Evolutionary conservation across 345 rosid genomes (phyloP).

Genomic region (Aquilaria malaccensis): DNA sequence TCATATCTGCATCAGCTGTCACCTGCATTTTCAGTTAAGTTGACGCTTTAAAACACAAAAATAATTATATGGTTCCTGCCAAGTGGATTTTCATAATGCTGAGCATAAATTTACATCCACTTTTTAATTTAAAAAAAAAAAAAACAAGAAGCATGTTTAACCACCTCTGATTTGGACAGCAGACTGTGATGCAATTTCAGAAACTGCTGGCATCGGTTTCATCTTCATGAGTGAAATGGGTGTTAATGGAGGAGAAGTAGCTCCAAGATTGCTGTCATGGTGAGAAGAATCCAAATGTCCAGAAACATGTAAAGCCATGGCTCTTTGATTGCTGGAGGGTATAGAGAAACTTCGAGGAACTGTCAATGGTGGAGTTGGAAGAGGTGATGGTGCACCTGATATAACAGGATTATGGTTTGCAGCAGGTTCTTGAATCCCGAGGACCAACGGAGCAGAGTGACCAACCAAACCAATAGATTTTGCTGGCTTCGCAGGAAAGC

Average conservation of each 20-base stretch:
- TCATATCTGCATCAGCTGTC: too few relatives aligned
- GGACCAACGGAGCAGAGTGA: conserved; percentile 80
- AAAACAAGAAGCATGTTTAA: background rate
- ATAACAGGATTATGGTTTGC: conserved; percentile 28
- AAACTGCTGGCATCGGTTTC: conserved; percentile 23
- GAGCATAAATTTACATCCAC: too few relatives aligned
- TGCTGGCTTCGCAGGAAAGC: conserved; percentile 35
- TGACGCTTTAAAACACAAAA: too few relatives aligned
- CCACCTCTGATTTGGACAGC: conserved; percentile 72
- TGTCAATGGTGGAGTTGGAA: conserved; percentile 67
- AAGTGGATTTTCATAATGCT: too few relatives aligned
- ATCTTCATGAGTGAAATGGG: conserved; percentile 53
- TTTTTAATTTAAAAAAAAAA: too few relatives aligned
- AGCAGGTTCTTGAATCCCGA: conserved; percentile 52
- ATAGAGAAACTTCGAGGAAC: conserved; percentile 78
- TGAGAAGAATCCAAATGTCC: conserved; percentile 33
- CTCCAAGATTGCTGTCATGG: conserved; percentile 13
- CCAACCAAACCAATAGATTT: conserved; percentile 49
- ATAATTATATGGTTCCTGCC: too few relatives aligned
- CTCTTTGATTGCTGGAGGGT: conserved; percentile 78
- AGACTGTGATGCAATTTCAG: conserved; percentile 32
- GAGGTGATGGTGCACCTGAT: conserved; percentile 54
- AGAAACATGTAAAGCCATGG: conserved; percentile 37
- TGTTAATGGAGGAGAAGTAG: conserved; percentile 71
- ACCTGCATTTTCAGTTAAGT: too few relatives aligned